Evolutionary conservation across 2,329 filamentous ascomycete genomes (phyloP).

Genomic region (Colletotrichum musae): DNA sequence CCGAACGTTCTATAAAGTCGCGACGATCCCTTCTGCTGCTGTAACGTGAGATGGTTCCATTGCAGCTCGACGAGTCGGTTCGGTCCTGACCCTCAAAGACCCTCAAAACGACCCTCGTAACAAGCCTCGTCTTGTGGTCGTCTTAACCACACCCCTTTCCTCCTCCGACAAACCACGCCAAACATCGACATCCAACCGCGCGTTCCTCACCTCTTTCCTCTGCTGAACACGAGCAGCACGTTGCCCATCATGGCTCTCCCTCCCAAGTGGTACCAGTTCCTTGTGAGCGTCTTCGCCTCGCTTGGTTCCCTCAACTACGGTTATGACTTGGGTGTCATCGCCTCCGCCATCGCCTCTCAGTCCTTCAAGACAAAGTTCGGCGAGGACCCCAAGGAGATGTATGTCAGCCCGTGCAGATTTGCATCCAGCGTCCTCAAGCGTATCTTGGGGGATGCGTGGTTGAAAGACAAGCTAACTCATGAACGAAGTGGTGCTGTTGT

Average conservation of each 20-base stretch:
- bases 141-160: neutral
- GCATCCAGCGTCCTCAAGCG: too few species aligned
- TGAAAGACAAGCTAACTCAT: neutral
- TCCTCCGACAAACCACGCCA: neutral
- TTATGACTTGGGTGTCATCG: conserved; percentile 69
- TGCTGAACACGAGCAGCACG: neutral
- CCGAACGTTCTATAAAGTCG: conserved; percentile 36
- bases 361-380: conserved; percentile 59
- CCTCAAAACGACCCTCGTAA: neutral
- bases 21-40: conserved; percentile 37
- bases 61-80: conserved; percentile 34
- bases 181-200: conserved; percentile 1
- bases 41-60: conserved; percentile 17
- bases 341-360: conserved; percentile 65
- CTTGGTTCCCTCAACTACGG: conserved; percentile 69
- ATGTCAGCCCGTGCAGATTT: conserved; percentile 39
- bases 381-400: conserved; percentile 55
- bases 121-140: too few species aligned
- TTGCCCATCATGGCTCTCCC: conserved; percentile 56
- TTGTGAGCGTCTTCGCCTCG: conserved; percentile 69
- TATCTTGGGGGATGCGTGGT: too few species aligned
- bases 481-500: conserved; percentile 75
- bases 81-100: conserved; percentile 6
- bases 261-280: conserved; percentile 64
- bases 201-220: neutral